These are phyloP conservation scores for Punica granatum DNA, from an alignment of 345 rosid species.

Conservation along the genomic window DNA sequence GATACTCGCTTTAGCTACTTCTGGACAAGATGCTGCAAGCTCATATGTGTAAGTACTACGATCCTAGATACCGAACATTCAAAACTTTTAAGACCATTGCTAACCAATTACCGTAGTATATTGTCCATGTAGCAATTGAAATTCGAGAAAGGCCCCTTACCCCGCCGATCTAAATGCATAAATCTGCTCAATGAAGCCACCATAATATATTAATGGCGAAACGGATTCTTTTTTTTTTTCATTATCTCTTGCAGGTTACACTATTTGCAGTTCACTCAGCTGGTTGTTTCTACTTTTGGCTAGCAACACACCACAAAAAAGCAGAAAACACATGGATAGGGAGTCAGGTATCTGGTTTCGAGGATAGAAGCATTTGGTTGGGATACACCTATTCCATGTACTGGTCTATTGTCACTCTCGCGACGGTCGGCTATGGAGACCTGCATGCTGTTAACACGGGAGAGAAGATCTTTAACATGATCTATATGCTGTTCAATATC, in stretches of 20 bases:
- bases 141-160: background rate
- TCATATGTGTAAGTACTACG: slow-evolving; percentile 48
- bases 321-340: slow-evolving; percentile 73
- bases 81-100: background rate
- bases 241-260: slow-evolving; percentile 46
- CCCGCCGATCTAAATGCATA: background rate
- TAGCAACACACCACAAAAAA: slow-evolving; percentile 44
- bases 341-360: slow-evolving; percentile 37
- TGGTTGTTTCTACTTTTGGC: slow-evolving; percentile 75
- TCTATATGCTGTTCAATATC: slow-evolving; percentile 86
- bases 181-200: background rate
- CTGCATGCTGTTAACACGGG: slow-evolving; percentile 57
- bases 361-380: slow-evolving; percentile 61
- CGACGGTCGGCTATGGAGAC: slow-evolving; percentile 92
- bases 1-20: slow-evolving; percentile 73
- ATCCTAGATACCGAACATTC: background rate
- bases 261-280: slow-evolving; percentile 73
- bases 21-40: slow-evolving; percentile 48
- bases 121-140: background rate
- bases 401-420: slow-evolving; percentile 90
- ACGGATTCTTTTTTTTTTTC: background rate
- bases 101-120: background rate
- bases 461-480: slow-evolving; percentile 70
- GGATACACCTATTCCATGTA: slow-evolving; percentile 89
- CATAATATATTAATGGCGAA: background rate